A percentile compares a stretch with the other conserved stretches of the same genome.
phyloP scores from a whole-genome alignment of 2,329 filamentous ascomycete genomes.

The Huntiella moniliformis region DNA sequence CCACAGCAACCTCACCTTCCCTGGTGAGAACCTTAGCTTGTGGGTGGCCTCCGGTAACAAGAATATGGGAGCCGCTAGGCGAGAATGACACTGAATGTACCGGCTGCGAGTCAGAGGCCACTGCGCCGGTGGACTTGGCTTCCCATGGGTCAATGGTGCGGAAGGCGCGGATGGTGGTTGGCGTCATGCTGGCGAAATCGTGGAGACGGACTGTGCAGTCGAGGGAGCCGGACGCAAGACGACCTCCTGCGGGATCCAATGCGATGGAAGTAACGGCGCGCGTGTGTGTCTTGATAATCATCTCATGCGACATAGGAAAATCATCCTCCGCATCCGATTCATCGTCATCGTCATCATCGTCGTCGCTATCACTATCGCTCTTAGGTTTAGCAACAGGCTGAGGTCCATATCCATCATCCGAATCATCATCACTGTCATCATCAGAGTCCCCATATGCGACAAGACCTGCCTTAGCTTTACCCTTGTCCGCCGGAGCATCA shows the following conservation, averaged over 20 bases:
- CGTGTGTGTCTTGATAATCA: slow-evolving; percentile 83
- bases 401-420: slow-evolving; percentile 18
- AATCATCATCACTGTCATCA: slow-evolving; percentile 21
- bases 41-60: slow-evolving; percentile 74
- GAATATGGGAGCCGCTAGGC: slow-evolving; percentile 52
- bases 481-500: slow-evolving; percentile 1
- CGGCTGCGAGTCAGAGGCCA: slow-evolving; percentile 65
- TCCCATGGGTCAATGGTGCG: slow-evolving; percentile 75
- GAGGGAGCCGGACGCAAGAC: slow-evolving; percentile 75
- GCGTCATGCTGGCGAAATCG: slow-evolving; percentile 90
- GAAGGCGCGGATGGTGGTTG: slow-evolving; percentile 84
- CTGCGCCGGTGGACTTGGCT: slow-evolving; percentile 41
- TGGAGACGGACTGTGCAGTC: slow-evolving; percentile 86
- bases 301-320: slow-evolving; percentile 80
- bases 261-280: slow-evolving; percentile 69
- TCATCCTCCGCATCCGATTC: slow-evolving; percentile 62
- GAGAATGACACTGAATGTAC: slow-evolving; percentile 80
- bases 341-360: slow-evolving; percentile 37
- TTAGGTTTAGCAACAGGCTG: slow-evolving; percentile 26
- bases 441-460: slow-evolving; percentile 5
- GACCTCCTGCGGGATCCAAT: slow-evolving; percentile 66
- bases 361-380: slow-evolving; percentile 25
- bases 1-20: slow-evolving; percentile 68
- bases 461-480: slow-evolving; percentile 11
- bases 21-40: slow-evolving; percentile 79